Conservation (phyloP, 2,329 filamentous ascomycete genomes). For the Pseudogymnoascus sp. region DNA sequence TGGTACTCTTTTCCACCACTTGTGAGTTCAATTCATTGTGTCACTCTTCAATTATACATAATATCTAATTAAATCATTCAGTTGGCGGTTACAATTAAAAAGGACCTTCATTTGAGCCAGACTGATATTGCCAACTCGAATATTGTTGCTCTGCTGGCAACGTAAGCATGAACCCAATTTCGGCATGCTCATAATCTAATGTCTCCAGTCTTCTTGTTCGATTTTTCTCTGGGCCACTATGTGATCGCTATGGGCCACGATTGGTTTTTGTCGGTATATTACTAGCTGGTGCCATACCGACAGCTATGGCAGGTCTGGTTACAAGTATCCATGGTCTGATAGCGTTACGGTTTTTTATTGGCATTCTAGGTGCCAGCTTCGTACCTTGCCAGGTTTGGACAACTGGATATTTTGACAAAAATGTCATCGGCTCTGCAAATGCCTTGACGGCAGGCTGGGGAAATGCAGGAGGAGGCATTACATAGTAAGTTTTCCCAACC, state of each 20-base stretch:
- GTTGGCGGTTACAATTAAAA: constrained; percentile 62
- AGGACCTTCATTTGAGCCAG: constrained; percentile 64
- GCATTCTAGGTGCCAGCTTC: constrained; percentile 69
- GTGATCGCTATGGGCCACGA: constrained; percentile 75
- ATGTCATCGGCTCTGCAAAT: constrained; percentile 82
- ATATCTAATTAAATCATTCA: neutral
- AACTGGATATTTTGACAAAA: constrained; percentile 89
- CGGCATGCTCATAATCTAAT: neutral
- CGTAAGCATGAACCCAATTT: constrained; percentile 31
- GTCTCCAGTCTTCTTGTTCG: constrained; percentile 54
- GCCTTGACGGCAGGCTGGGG: constrained; percentile 77
- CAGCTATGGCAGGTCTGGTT: constrained; percentile 72
- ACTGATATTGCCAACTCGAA: constrained; percentile 80
- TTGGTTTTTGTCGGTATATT: constrained; percentile 70
- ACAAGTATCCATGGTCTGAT: constrained; percentile 61
- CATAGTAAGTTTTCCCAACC: constrained; percentile 79
- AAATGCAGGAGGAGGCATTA: constrained; percentile 82
- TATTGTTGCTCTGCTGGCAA: constrained; percentile 70
- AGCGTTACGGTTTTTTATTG: constrained; percentile 68
- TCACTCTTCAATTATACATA: neutral
- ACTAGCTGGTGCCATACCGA: constrained; percentile 70
- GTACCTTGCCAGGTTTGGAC: constrained; percentile 89
- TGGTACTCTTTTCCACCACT: constrained; percentile 62
- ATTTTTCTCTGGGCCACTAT: constrained; percentile 70
- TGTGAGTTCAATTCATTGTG: constrained; percentile 33